Evolutionary conservation across 2,329 filamentous ascomycete species (phyloP), one percentile per base, ranked within the genome.

Genomic region (Zymoseptoria crescenta): DNA sequence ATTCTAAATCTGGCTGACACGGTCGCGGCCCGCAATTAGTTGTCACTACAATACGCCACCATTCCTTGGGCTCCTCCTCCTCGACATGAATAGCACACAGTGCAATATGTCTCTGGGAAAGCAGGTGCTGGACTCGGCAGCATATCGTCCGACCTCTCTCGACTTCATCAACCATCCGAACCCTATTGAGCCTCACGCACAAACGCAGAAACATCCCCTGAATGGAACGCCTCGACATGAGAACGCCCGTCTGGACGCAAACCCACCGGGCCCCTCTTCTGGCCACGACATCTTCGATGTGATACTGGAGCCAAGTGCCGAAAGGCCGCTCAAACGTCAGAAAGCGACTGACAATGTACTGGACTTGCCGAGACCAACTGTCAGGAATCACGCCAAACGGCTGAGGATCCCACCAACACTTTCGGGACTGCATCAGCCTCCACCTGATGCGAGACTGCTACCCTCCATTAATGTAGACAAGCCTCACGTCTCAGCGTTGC

Each of bases 381-480:
- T 65, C 19, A 59, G 65, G 41, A 62, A 66, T 48, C 62, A 64
- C 52, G 63, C 61, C 30, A 72, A 72, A 52, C 67, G 74, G 48
- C 72, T 72, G 13, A 70, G 74, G 24, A 75, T 80, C 54, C 78
- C 78, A 10, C 78, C 78, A 7, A 71, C 79, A 16, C 71, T 87
- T 9, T 84, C 84, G 66, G 83, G 83, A 7, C 71, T 87, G 50
- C 83, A 86, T 70, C 83, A 87, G 62, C 84, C 84, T 2, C 84
- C 84, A 13, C 83, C 83, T 8, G 81, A 85, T 69, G 82, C 82
- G 52, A 79, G 81, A 10, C 71, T 86, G 6, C 79, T 86, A 53
- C 84, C 84, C 5, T 82, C 82, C 3, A 87, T 87, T 81, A 63
- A 55, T 49, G 58, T 63, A 10, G 62, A 65, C n/a, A 55, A 67